Conservation (phyloP, 2,329 filamentous ascomycete genomes). For the Pseudogymnoascus destructans region DNA sequence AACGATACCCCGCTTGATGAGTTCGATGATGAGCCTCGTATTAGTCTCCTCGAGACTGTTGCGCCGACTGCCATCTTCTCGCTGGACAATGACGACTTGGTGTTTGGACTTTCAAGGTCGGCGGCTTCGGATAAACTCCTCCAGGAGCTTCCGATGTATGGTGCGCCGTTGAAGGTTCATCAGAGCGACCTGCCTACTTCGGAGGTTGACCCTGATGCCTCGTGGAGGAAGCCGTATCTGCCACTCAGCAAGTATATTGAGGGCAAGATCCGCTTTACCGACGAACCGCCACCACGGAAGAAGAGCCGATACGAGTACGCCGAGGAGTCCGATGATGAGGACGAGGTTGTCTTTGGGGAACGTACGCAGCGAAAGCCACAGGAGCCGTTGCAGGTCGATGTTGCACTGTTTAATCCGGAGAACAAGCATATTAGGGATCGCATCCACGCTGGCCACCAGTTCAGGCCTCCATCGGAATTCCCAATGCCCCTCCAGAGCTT, state of each 20-base stretch:
- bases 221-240: constrained; percentile 64
- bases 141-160: constrained; percentile 69
- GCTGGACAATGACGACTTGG: constrained; percentile 67
- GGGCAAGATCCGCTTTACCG: constrained; percentile 60
- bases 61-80: constrained; percentile 72
- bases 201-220: constrained; percentile 52
- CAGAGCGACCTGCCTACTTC: constrained; percentile 43
- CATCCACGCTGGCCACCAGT: constrained; percentile 81
- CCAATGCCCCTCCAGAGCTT: constrained; percentile 83
- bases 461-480: constrained; percentile 82
- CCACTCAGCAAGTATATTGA: constrained; percentile 80
- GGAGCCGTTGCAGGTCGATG: constrained; percentile 55
- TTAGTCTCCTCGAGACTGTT: constrained; percentile 31
- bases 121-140: constrained; percentile 64
- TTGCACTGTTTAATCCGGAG: constrained; percentile 79
- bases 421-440: constrained; percentile 83
- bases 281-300: constrained; percentile 55
- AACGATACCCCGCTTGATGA: constrained; percentile 41
- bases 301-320: constrained; percentile 72
- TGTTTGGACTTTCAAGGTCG: constrained; percentile 64
- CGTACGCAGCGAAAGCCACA: constrained; percentile 19
- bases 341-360: constrained; percentile 29
- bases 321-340: constrained; percentile 56
- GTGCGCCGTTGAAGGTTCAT: constrained; percentile 46
- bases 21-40: constrained; percentile 25